These are phyloP conservation scores for Tagetes erecta DNA, from an alignment of 129 eudicot species.

Conservation along the genomic window DNA sequence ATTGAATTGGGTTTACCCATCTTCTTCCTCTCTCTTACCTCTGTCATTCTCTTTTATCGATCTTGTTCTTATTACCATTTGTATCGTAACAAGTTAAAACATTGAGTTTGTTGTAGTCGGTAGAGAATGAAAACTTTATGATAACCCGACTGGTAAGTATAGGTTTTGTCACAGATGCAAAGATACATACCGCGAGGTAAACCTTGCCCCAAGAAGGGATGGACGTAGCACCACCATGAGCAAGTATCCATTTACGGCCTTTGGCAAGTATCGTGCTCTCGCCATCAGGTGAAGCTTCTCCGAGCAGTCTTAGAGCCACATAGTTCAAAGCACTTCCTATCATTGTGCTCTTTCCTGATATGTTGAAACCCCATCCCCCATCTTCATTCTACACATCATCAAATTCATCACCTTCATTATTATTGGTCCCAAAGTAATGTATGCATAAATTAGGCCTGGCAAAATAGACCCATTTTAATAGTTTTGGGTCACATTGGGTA, in stretches of 20 bases:
- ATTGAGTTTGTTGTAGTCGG: neutral
- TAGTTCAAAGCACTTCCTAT: slow-evolving; percentile 31
- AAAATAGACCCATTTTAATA: no score
- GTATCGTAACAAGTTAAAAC: neutral
- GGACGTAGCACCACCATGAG: slow-evolving; percentile 32
- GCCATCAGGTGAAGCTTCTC: slow-evolving; percentile 29
- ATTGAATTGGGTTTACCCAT: no score
- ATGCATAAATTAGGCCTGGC: no score
- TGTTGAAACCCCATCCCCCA: slow-evolving; percentile 43
- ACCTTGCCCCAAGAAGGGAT: slow-evolving; percentile 40
- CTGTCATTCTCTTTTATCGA: no score
- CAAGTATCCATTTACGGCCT: slow-evolving; percentile 37
- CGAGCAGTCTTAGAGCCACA: slow-evolving; percentile 34
- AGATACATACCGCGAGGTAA: slow-evolving; percentile 27
- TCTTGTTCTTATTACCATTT: no score
- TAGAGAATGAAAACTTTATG: neutral
- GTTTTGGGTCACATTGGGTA: no score
- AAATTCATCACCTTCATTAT: neutral
- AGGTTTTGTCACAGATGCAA: neutral
- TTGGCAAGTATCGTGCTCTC: slow-evolving; percentile 18
- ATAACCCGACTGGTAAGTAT: neutral
- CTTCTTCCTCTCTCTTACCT: no score
- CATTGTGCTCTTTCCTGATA: slow-evolving; percentile 35
- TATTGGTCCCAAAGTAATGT: neutral
- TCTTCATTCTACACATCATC: slow-evolving; percentile 30